A percentile compares a stretch with the other conserved stretches of the same genome.
Conservation (phyloP, 305 asterid genomes). For the Ajuga reptans region DNA sequence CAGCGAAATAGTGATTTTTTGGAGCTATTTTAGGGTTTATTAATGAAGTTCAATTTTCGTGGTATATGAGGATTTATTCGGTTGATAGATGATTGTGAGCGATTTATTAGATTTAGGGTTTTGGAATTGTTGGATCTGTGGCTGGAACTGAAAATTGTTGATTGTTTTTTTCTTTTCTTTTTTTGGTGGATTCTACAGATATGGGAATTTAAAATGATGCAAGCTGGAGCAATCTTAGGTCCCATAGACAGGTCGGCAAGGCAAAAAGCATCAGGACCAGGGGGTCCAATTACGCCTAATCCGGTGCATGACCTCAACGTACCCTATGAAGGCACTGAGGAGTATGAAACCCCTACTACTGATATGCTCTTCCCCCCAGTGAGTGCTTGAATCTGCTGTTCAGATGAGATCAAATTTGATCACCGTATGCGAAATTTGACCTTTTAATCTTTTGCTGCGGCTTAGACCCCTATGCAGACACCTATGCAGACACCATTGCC, state of each 20-base stretch:
- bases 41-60: neutral
- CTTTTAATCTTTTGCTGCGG: neutral
- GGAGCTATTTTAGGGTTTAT: slow-evolving; percentile 23
- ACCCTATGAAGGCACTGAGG: slow-evolving; percentile 92
- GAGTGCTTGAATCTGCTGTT: slow-evolving; percentile 19
- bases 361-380: slow-evolving; percentile 92
- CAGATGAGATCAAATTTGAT: neutral
- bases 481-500: slow-evolving; percentile 51
- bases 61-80: neutral
- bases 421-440: neutral
- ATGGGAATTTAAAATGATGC: slow-evolving; percentile 95
- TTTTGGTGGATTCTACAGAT: slow-evolving; percentile 40
- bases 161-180: slow-evolving; percentile 3
- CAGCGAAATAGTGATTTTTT: neutral
- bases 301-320: slow-evolving; percentile 89
- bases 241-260: slow-evolving; percentile 66
- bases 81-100: neutral
- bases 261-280: slow-evolving; percentile 39
- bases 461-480: slow-evolving; percentile 41
- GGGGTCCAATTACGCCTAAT: slow-evolving; percentile 49
- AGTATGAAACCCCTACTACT: slow-evolving; percentile 92
- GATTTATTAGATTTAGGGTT: slow-evolving; percentile 22
- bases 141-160: slow-evolving; percentile 13
- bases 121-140: slow-evolving; percentile 27
- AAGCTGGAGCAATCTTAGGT: slow-evolving; percentile 73